These are phyloP conservation scores for Oryza rufipogon DNA, from an alignment of 176 grass and related monocot genomes.

Conservation along the genomic window DNA sequence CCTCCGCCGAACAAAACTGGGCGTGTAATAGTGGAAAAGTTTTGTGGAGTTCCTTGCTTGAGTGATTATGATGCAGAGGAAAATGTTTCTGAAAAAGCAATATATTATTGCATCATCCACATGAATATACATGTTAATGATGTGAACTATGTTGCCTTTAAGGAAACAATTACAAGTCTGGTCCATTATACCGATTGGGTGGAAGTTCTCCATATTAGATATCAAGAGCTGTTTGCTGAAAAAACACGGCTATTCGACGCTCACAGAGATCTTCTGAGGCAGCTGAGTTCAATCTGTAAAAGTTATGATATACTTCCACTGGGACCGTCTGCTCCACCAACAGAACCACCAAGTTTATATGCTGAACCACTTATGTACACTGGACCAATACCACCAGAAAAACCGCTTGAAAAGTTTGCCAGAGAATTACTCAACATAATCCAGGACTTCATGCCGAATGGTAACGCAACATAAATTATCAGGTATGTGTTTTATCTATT, in stretches of 20 bases:
- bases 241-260: neutral
- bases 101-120: neutral
- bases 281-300: neutral
- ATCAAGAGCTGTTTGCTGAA: neutral
- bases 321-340: neutral
- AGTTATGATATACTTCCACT: slow-evolving; percentile 7
- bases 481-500: too few relatives aligned
- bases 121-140: neutral
- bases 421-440: too few relatives aligned
- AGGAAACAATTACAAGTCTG: neutral
- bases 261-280: neutral
- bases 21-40: neutral
- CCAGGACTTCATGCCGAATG: too few relatives aligned
- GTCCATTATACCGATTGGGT: neutral
- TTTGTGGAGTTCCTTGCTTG: neutral
- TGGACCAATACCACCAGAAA: too few relatives aligned
- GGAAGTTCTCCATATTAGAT: neutral
- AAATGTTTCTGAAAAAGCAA: slow-evolving; percentile 1
- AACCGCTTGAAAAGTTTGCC: too few relatives aligned
- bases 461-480: too few relatives aligned
- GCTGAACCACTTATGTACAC: neutral
- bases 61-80: neutral
- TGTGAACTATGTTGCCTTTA: neutral
- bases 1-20: neutral
- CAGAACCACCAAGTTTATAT: neutral